Percentiles rank a stretch among this genome's conserved stretches.
phyloP scores from a whole-genome alignment of 75 land plant species.

The Pinus taeda region DNA sequence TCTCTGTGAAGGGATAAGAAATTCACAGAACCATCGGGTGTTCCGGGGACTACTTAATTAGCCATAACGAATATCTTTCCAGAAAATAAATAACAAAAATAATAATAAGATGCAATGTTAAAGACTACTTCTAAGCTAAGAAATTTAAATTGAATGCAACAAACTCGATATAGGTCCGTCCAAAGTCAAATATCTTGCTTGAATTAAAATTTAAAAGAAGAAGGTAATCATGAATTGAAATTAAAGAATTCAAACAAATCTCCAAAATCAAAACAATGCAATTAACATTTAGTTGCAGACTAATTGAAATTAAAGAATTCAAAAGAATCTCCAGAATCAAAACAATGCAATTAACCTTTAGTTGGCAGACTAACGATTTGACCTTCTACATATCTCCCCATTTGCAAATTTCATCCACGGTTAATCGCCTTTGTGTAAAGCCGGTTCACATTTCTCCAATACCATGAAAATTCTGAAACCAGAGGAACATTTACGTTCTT shows the following conservation, averaged over 20 bases:
- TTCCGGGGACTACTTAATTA: neutral
- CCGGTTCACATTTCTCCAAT: neutral
- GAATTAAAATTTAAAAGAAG: neutral
- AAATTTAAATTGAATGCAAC: neutral
- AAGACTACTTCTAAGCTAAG: neutral
- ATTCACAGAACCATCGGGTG: conserved; percentile 1
- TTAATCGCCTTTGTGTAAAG: neutral
- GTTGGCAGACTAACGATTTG: neutral
- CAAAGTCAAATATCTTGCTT: neutral
- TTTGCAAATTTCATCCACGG: neutral
- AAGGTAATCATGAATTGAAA: neutral
- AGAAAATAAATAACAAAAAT: neutral
- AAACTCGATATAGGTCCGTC: neutral
- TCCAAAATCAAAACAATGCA: neutral
- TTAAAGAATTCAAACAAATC: neutral
- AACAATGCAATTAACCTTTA: neutral
- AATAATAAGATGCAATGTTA: neutral
- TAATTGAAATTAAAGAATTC: neutral
- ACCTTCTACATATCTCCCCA: neutral
- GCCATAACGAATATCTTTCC: neutral
- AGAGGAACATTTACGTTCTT: neutral
- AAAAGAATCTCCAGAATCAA: no score
- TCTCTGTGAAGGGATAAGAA: conserved; percentile 28
- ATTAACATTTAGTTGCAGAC: neutral
- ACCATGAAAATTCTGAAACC: neutral